Percentiles rank a stretch among this genome's conserved stretches.
Conservation (phyloP, 1,139 yeast genomes). For the Meyerozyma athensensis region DNA sequence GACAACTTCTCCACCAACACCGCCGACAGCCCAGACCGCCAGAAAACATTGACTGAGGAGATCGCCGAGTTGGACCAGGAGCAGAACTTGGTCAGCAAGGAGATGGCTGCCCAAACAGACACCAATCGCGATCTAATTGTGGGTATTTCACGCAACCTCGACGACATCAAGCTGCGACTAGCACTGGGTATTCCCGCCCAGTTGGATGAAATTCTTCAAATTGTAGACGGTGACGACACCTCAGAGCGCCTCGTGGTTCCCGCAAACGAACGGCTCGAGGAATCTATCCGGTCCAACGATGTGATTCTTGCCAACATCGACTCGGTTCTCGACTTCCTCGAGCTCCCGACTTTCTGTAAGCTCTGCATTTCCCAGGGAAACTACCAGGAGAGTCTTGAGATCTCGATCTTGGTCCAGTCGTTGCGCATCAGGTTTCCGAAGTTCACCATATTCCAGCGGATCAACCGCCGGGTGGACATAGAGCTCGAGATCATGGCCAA, state of each 20-base stretch:
- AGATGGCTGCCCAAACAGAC: slow-evolving; percentile 33
- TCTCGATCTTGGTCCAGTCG: slow-evolving; percentile 66
- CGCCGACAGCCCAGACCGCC: slow-evolving; percentile 9
- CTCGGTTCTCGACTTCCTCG: slow-evolving; percentile 70
- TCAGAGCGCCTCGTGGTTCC: slow-evolving; percentile 10
- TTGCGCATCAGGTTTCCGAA: slow-evolving; percentile 66
- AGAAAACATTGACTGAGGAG: slow-evolving; percentile 37
- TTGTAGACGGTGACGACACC: slow-evolving; percentile 4
- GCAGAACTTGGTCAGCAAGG: slow-evolving; percentile 25
- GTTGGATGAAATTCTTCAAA: slow-evolving; percentile 4
- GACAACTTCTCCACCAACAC: slow-evolving; percentile 34
- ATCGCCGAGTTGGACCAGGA: slow-evolving; percentile 42
- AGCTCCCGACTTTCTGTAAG: slow-evolving; percentile 74
- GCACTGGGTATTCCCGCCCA: slow-evolving; percentile 2
- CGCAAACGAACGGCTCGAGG: slow-evolving; percentile 20
- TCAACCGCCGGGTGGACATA: slow-evolving; percentile 49
- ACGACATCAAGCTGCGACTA: slow-evolving; percentile 3
- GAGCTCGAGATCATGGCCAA: slow-evolving; percentile 63
- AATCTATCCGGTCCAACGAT: slow-evolving; percentile 23
- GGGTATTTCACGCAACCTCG: slow-evolving; percentile 17
- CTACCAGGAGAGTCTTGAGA: slow-evolving; percentile 83
- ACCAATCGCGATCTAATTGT: slow-evolving; percentile 37
- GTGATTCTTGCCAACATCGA: slow-evolving; percentile 60
- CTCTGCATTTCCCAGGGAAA: slow-evolving; percentile 86
- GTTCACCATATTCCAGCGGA: slow-evolving; percentile 48